Conservation (phyloP, 2,329 filamentous ascomycete species). For the Xylariaceae sp. region DNA sequence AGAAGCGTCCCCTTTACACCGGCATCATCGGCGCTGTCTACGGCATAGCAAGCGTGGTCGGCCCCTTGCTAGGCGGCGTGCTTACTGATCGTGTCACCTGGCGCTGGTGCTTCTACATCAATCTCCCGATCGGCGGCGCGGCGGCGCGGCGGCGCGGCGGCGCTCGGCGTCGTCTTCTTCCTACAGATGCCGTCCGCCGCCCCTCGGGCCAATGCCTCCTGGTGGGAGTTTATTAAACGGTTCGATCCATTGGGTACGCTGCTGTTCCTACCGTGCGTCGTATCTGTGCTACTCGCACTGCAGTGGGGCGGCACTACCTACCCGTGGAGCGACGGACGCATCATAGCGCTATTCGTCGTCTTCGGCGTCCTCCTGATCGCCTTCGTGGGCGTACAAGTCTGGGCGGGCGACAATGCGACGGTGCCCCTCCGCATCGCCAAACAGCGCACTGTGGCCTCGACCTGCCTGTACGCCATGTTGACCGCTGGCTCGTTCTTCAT, state of each 20-base stretch:
- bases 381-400: slow-evolving; percentile 48
- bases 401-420: slow-evolving; percentile 44
- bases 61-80: slow-evolving; percentile 44
- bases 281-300: slow-evolving; percentile 42
- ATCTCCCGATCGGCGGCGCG: slow-evolving; percentile 45
- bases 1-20: slow-evolving; percentile 41
- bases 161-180: slow-evolving; percentile 37
- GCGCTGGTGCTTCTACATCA: no score
- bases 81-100: slow-evolving; percentile 43
- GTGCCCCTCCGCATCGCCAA: slow-evolving; percentile 48
- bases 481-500: slow-evolving; percentile 46
- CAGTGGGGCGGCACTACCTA: slow-evolving; percentile 46
- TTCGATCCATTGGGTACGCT: slow-evolving; percentile 36
- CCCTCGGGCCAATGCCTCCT: slow-evolving; percentile 15
- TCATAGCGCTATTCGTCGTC: slow-evolving; percentile 51
- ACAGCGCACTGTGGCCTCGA: slow-evolving; percentile 46
- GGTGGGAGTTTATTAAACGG: slow-evolving; percentile 32
- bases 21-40: slow-evolving; percentile 44
- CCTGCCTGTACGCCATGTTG: slow-evolving; percentile 40
- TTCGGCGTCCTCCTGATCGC: slow-evolving; percentile 45
- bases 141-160: slow-evolving; percentile 34
- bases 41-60: slow-evolving; percentile 41
- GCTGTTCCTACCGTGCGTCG: slow-evolving; percentile 35
- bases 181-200: slow-evolving; percentile 20
- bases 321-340: slow-evolving; percentile 47